A percentile compares a stretch with the other conserved stretches of the same genome.
Conservation (phyloP, 2,329 filamentous ascomycete genomes). For the Neurospora sp. region DNA sequence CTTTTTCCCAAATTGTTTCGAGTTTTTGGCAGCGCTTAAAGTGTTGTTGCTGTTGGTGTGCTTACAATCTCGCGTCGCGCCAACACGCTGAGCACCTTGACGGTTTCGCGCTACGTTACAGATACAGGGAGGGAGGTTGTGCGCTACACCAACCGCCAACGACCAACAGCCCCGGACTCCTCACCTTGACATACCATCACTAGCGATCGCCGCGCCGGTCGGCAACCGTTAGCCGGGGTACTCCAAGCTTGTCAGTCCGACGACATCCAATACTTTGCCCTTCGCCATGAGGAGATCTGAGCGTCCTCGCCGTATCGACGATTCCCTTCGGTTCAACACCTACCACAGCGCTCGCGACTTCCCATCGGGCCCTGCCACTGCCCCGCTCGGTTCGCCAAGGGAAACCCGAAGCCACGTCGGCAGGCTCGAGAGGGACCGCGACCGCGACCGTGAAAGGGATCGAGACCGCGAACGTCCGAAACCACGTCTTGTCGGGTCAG, state of each 20-base stretch:
- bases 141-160: background rate
- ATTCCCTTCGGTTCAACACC: background rate
- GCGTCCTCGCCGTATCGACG: background rate
- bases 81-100: background rate
- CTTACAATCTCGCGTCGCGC: background rate
- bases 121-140: background rate
- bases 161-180: background rate
- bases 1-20: background rate
- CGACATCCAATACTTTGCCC: background rate
- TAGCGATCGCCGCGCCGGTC: background rate
- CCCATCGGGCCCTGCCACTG: background rate
- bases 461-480: background rate
- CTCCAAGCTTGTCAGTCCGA: background rate
- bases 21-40: background rate
- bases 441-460: background rate
- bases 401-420: slow-evolving; percentile 5
- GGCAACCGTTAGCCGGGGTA: background rate
- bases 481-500: background rate
- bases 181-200: background rate
- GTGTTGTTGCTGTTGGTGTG: background rate
- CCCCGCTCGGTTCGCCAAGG: slow-evolving; percentile 1
- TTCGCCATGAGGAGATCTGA: background rate
- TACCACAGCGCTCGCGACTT: slow-evolving; percentile 5
- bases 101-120: background rate
- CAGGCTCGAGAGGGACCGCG: background rate